Base-by-base conservation (phyloP, 2,329 filamentous ascomycete genomes). In the Myriosclerotinia scirpicola region DNA sequence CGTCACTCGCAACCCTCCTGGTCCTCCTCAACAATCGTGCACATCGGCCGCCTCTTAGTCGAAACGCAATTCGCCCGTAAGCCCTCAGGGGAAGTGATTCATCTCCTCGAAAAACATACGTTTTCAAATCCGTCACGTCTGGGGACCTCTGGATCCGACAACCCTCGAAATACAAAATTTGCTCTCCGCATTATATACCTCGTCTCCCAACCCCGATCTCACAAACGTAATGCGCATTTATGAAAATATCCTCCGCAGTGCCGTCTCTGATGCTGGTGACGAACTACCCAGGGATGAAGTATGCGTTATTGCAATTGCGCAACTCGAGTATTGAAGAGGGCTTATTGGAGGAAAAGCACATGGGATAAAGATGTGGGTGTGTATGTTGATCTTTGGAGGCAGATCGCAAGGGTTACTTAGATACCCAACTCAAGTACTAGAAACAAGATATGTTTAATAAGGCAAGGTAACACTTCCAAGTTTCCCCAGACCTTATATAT, bases 271-370 rank as follows among this genome's bases (percentile, higher is more conserved):
- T 9, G 71, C 73, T 7, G 71, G 71, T 34, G 69, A 74, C 7
- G 72, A 74, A 15, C 69, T 73, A 22, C 54, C 65, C 17, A 22
- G 59, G 1, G 22, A 69, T 30, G 71, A 76, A 52, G 73, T 78
- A 44, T 75, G 77, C 65, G 73, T 74, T 9, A 67, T 71, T 20
- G 67, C 67, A 2, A 44, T 70, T 26, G 59, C 60, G 30, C 79
- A 80, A 55, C 63, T 81, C 7, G 73, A 76, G 30, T 78, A 11
- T 67, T 79, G 58, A 72, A 79, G 71, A 72, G 78, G 7, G 76
- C 78, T 5, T 81, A 78, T 70, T 79, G 80, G 74, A 78, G 80
- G 56, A 72, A 78, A 9, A 80, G 79, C 12, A 71, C 72, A 26
- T 82, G 79, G 79, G 71, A 71, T 42, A 68, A 71, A 53, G 64